Evolutionary conservation across 2,329 filamentous ascomycete species (phyloP).

Genomic region (Colletotrichum melonis): DNA sequence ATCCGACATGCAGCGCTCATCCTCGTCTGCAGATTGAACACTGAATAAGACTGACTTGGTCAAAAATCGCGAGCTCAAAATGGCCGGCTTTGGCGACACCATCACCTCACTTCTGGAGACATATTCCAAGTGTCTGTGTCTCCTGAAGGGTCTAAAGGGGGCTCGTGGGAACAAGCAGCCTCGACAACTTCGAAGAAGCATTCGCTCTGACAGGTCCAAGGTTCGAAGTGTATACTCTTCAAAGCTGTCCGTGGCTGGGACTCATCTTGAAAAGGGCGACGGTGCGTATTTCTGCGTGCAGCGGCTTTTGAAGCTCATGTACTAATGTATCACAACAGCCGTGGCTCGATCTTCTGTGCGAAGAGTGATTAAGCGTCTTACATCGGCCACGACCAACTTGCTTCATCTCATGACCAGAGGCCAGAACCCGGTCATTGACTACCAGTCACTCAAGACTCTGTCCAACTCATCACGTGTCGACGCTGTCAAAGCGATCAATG

Average conservation of each 20-base stretch:
- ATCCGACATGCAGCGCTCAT: too few relatives aligned
- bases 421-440: conserved; percentile 52
- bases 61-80: conserved; percentile 8
- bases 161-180: conserved; percentile 33
- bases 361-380: conserved; percentile 56
- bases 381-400: conserved; percentile 53
- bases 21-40: background rate
- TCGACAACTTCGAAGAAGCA: conserved; percentile 46
- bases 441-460: conserved; percentile 57
- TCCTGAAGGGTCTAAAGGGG: conserved; percentile 50
- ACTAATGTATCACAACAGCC: conserved; percentile 42
- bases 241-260: conserved; percentile 53
- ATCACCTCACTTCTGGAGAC: conserved; percentile 58
- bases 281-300: conserved; percentile 47
- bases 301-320: background rate
- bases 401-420: conserved; percentile 48
- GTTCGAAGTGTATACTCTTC: conserved; percentile 56
- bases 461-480: conserved; percentile 61
- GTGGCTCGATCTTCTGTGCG: conserved; percentile 52
- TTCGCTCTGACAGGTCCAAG: conserved; percentile 52
- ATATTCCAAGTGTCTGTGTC: conserved; percentile 58
- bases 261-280: conserved; percentile 58
- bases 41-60: background rate
- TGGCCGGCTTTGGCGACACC: conserved; percentile 55
- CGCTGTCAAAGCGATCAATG: conserved; percentile 60